Evolutionary conservation across 371 early-diverging fungal species (phyloP).

Genomic region (Lichtheimia corymbifera): DNA sequence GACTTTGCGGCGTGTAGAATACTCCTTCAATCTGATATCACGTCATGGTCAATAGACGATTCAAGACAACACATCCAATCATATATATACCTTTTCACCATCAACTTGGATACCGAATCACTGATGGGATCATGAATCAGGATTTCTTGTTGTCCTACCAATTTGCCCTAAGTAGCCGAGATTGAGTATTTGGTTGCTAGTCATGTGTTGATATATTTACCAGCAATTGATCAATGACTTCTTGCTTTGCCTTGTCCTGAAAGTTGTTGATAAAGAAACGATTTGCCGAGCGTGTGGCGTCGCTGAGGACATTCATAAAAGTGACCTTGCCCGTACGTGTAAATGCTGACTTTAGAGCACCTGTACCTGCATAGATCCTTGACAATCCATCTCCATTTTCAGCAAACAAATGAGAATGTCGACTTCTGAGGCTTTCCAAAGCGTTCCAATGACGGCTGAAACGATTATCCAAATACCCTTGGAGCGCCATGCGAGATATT

Average conservation of each 20-base stretch:
- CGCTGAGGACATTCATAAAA: conserved; percentile 82
- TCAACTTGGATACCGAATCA: conserved; percentile 55
- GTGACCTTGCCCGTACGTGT: conserved; percentile 91
- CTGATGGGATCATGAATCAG: conserved; percentile 64
- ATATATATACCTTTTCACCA: conserved; percentile 45
- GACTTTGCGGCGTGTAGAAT: conserved; percentile 53
- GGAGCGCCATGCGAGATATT: conserved; percentile 47
- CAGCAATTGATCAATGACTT: conserved; percentile 85
- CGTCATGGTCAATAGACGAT: not conserved
- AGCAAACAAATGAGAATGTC: conserved; percentile 85
- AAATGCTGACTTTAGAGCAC: conserved; percentile 92
- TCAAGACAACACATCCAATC: not conserved
- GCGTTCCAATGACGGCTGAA: conserved; percentile 14
- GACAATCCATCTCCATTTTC: conserved; percentile 95
- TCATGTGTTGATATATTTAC: conserved; percentile 36
- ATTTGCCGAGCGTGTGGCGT: conserved; percentile 90
- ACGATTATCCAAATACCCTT: conserved; percentile 32
- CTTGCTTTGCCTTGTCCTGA: conserved; percentile 88
- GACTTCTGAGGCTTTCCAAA: conserved; percentile 24
- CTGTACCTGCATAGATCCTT: conserved; percentile 97
- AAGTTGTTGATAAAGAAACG: conserved; percentile 94
- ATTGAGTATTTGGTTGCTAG: not conserved
- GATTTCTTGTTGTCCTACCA: conserved; percentile 54
- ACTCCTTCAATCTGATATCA: conserved; percentile 47
- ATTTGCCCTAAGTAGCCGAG: conserved; percentile 50